Conservation (phyloP, 2,329 filamentous ascomycete species). For the Paracorniculantispora psalliotae region DNA sequence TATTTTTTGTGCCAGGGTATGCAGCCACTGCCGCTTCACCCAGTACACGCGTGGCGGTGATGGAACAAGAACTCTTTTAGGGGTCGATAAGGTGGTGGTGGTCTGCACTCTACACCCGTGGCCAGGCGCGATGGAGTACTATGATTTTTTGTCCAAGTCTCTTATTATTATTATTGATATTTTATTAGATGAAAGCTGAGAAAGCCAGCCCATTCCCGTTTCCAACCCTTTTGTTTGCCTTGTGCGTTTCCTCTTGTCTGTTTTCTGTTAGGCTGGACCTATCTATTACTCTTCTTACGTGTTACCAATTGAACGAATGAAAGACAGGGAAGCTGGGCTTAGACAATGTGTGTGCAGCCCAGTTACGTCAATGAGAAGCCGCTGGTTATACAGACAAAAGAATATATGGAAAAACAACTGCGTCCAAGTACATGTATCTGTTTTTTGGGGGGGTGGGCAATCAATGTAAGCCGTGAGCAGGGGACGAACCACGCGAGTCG, state of each 20-base stretch:
- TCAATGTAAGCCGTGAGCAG: background rate
- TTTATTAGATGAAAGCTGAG: constrained; percentile 2
- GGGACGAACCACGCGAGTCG: background rate
- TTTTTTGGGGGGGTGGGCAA: background rate
- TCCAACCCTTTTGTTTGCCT: constrained; percentile 1
- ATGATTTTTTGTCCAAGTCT: background rate
- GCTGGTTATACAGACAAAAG: background rate
- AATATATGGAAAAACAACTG: constrained; percentile 2
- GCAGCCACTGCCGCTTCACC: background rate
- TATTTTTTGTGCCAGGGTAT: background rate
- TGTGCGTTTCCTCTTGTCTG: background rate
- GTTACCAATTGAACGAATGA: constrained; percentile 1
- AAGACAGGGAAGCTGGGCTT: background rate
- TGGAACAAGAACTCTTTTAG: background rate
- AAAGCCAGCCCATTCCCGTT: constrained; percentile 6
- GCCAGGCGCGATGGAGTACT: constrained; percentile 10
- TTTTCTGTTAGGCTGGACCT: constrained; percentile 1
- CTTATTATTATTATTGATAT: background rate
- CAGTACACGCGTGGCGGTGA: background rate
- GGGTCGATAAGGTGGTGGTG: background rate
- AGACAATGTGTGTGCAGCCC: background rate
- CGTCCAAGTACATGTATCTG: background rate
- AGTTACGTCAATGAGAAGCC: background rate
- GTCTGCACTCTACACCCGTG: background rate
- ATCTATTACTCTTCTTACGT: constrained; percentile 1